phyloP scores from a whole-genome alignment of 305 asterid species.

The Fraxinus angustifolia region DNA sequence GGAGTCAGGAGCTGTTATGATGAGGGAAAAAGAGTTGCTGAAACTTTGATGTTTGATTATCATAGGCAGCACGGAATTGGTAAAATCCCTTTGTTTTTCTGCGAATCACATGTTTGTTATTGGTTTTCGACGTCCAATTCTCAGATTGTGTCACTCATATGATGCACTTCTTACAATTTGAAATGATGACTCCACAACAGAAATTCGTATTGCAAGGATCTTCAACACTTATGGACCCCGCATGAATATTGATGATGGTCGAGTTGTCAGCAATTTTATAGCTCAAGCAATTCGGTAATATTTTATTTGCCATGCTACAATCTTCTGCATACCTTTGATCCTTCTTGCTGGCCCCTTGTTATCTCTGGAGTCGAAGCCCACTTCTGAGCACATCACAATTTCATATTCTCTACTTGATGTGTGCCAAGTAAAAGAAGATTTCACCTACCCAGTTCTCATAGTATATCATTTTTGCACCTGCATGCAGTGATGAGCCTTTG shows the following conservation, averaged over 20 bases:
- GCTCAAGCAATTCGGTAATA: constrained; percentile 98
- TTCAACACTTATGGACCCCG: constrained; percentile 99
- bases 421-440: neutral
- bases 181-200: constrained; percentile 32
- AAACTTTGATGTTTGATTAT: constrained; percentile 97
- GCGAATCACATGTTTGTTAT: neutral
- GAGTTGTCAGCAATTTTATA: constrained; percentile 96
- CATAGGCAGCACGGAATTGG: constrained; percentile 98
- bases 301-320: neutral
- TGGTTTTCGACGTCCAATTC: neutral
- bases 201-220: constrained; percentile 93
- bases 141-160: neutral
- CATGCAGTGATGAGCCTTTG: constrained; percentile 78
- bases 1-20: constrained; percentile 99
- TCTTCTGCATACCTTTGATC: neutral
- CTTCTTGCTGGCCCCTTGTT: neutral
- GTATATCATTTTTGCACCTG: neutral
- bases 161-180: constrained; percentile 17
- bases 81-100: constrained; percentile 21
- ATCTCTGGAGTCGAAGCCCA: neutral
- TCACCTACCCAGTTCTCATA: neutral
- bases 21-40: constrained; percentile 97
- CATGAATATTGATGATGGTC: constrained; percentile 97
- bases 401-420: constrained; percentile 5
- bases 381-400: neutral